Evolutionary conservation across 805 yeast genomes (phyloP).

Genomic region (Ogataea degrootiae): DNA sequence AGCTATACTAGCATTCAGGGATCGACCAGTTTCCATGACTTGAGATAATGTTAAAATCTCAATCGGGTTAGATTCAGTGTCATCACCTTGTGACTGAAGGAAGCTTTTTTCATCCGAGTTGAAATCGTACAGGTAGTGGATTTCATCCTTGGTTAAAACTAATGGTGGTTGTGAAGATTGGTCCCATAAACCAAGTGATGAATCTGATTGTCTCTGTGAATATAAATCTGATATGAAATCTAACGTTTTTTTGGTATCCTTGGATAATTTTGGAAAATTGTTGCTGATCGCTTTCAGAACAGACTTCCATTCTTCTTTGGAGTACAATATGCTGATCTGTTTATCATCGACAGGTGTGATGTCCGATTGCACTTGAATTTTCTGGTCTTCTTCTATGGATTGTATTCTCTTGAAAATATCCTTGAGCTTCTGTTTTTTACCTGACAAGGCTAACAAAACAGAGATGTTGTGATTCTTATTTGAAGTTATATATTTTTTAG

Average conservation of each 20-base stretch:
- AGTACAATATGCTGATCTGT: constrained; percentile 19
- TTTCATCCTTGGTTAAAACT: constrained; percentile 15
- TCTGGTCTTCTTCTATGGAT: constrained; percentile 8
- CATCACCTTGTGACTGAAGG: constrained; percentile 11
- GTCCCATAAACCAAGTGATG: constrained; percentile 9
- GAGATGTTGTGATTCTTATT: constrained; percentile 8
- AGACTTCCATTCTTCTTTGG: constrained; percentile 27
- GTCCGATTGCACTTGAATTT: not conserved
- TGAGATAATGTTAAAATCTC: constrained; percentile 17
- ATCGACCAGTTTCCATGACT: constrained; percentile 3
- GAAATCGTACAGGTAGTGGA: constrained; percentile 16
- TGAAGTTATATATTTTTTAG: constrained; percentile 14
- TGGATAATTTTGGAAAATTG: constrained; percentile 25
- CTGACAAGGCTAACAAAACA: constrained; percentile 24
- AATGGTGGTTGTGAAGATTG: constrained; percentile 17
- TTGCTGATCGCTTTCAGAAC: constrained; percentile 19
- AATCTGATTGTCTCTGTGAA: constrained; percentile 4
- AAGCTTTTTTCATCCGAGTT: constrained; percentile 12
- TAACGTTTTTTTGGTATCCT: constrained; percentile 19
- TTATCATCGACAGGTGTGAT: not conserved
- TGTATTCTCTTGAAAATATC: constrained; percentile 24
- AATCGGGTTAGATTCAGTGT: constrained; percentile 1
- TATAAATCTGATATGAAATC: constrained; percentile 21
- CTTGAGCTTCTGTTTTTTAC: constrained; percentile 26
- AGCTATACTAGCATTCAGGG: not conserved